Conservation (phyloP, 352 stramenopile genomes). For the Phytophthora ohioensis region DNA sequence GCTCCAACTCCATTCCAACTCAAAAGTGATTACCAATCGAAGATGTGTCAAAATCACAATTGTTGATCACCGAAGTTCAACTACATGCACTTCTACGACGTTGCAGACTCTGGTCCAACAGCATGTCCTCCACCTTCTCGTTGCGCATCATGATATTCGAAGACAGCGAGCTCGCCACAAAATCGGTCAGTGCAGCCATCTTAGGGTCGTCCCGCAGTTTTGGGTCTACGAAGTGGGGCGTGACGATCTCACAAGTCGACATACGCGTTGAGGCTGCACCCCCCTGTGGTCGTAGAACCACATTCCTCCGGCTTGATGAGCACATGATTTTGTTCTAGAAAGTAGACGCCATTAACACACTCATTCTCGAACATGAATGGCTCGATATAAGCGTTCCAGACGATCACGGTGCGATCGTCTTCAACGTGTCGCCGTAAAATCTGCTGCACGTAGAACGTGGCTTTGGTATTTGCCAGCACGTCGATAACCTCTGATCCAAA, state of each 20-base stretch:
- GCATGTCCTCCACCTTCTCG: slow-evolving; percentile 52
- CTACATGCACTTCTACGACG: not conserved
- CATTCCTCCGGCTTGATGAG: slow-evolving; percentile 45
- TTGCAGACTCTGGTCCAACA: slow-evolving; percentile 24
- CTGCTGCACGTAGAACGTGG: slow-evolving; percentile 58
- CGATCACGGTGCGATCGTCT: slow-evolving; percentile 57
- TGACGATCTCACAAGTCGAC: slow-evolving; percentile 55
- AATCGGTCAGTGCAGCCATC: slow-evolving; percentile 46
- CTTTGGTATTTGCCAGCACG: slow-evolving; percentile 47
- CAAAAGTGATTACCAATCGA: not conserved
- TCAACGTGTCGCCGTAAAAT: slow-evolving; percentile 59
- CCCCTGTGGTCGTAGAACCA: not conserved
- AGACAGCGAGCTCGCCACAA: slow-evolving; percentile 42
- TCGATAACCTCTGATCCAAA: slow-evolving; percentile 57
- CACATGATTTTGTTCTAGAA: slow-evolving; percentile 63
- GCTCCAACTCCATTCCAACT: slow-evolving; percentile 4
- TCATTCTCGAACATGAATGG: slow-evolving; percentile 57
- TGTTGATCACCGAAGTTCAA: not conserved
- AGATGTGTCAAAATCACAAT: too few relatives aligned
- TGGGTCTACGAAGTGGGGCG: slow-evolving; percentile 46
- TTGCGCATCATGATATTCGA: slow-evolving; percentile 39
- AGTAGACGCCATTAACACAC: slow-evolving; percentile 42
- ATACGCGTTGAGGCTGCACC: slow-evolving; percentile 26
- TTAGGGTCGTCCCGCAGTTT: slow-evolving; percentile 32
- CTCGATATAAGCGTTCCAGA: slow-evolving; percentile 60